phyloP scores from a whole-genome alignment of 78 protist genomes.

The Dictyostelium firmibasis region DNA sequence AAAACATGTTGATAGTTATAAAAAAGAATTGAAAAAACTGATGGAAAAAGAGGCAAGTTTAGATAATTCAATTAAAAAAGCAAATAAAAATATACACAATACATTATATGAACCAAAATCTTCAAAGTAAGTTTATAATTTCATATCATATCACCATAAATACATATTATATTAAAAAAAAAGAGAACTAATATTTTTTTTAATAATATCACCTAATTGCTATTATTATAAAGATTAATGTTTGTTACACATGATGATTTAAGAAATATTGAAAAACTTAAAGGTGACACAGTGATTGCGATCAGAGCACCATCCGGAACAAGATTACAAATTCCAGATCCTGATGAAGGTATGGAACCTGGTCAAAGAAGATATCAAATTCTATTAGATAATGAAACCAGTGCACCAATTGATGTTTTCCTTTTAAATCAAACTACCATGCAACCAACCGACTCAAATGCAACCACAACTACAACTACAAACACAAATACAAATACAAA shows the following conservation, averaged over 20 bases:
- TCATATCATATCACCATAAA: not conserved
- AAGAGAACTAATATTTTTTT: too few relatives aligned
- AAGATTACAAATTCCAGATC: constrained; percentile 92
- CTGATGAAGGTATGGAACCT: constrained; percentile 87
- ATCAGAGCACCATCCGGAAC: constrained; percentile 94
- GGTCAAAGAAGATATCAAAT: constrained; percentile 75
- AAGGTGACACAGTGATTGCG: constrained; percentile 90
- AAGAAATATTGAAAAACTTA: constrained; percentile 52
- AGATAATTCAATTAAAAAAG: constrained; percentile 9
- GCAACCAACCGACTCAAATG: not conserved
- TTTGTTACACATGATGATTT: constrained; percentile 92
- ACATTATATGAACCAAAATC: not conserved
- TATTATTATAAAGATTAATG: constrained; percentile 17
- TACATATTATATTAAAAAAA: not conserved
- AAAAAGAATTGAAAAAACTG: constrained; percentile 36
- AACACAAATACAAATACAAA: too few relatives aligned
- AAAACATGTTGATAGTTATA: constrained; percentile 34
- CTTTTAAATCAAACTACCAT: constrained; percentile 31
- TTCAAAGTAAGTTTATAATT: constrained; percentile 32
- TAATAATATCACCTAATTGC: too few relatives aligned
- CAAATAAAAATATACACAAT: constrained; percentile 28
- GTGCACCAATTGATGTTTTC: constrained; percentile 67
- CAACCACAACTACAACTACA: not conserved
- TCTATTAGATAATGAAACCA: constrained; percentile 36
- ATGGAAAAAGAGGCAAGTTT: constrained; percentile 33